Evolutionary conservation across 805 yeast genomes (phyloP), one percentile per base, ranked within the genome.

Genomic region (Saccharomycopsis guyanensis): DNA sequence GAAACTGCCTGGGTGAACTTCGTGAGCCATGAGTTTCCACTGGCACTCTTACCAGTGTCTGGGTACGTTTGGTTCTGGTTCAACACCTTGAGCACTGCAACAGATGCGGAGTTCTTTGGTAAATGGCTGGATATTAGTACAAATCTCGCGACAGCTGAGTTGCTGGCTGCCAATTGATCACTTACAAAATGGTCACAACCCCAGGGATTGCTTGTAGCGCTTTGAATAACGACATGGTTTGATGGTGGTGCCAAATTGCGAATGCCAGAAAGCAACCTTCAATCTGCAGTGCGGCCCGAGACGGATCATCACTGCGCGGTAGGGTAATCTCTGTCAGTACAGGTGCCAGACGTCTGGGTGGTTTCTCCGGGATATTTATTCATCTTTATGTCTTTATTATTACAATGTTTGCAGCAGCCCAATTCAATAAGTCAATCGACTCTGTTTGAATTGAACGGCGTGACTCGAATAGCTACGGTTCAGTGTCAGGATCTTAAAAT

Each of bases 161-260:
- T 24, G 42, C 20, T 8, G n/a, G 15, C 5, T 16, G 39, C 23
- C n/a, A n/a, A n/a, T n/a, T n/a, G n/a, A n/a, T n/a, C 31, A 61
- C 67, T 46, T 57, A 64, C 66, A 65, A 66, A 27, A 66, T 47
- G 24, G 70, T 66, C 46, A 66, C 61, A 1, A 58, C 61, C 27
- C 68, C 65, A 4, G 67, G 64, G 3, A 58, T 47, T 10, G 50
- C 43, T 50, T 65, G 69, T 6, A 66, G 51, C 1, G 67, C 55
- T 47, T 57, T 65, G 47, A 66, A 57, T 60, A 64, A 59, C 4
- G 70, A 65, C 70, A 66, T 66, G 20, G 16, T 45, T 15, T 10
- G 20, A 24, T 25, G n/a, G 20, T 27, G 19, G 5, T 27, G 20
- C 7, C 2, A 24, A 39, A 15, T 37, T n/a, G 13, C 13, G 32